phyloP scores from a whole-genome alignment of 1,284 basidiomycete species.

The Austroboletus novae-zelandiae region DNA sequence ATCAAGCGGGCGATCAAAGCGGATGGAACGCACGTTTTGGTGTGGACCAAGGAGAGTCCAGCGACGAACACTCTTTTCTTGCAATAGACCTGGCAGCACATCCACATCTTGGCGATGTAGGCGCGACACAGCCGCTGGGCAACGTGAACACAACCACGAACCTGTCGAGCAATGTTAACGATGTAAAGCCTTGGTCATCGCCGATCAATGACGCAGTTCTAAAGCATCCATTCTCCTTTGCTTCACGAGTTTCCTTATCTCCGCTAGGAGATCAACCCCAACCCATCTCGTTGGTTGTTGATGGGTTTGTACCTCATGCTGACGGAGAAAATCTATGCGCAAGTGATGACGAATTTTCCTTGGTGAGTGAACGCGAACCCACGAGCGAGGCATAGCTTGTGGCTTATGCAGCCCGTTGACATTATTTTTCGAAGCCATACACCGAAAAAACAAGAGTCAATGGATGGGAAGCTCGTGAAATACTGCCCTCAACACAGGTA shows the following conservation, averaged over 20 bases:
- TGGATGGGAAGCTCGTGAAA: not conserved
- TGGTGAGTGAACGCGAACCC: constrained; percentile 20
- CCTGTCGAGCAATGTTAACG: not conserved
- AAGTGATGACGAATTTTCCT: constrained; percentile 3
- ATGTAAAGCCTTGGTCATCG: constrained; percentile 7
- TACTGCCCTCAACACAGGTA: constrained; percentile 20
- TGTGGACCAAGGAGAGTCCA: constrained; percentile 13
- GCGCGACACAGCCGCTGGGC: constrained; percentile 5
- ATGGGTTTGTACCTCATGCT: constrained; percentile 13
- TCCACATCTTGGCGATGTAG: constrained; percentile 4
- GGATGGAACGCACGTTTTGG: constrained; percentile 11
- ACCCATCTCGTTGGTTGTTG: constrained; percentile 5
- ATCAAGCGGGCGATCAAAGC: constrained; percentile 17
- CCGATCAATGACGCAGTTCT: constrained; percentile 16
- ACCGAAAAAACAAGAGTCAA: not conserved
- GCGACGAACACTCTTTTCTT: constrained; percentile 12
- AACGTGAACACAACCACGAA: constrained; percentile 1
- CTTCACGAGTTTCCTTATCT: constrained; percentile 46
- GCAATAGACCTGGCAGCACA: constrained; percentile 7
- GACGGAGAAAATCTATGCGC: constrained; percentile 11
- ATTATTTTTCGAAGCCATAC: constrained; percentile 12
- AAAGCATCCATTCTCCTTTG: constrained; percentile 37
- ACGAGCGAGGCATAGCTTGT: constrained; percentile 3
- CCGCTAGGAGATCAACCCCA: constrained; percentile 35
- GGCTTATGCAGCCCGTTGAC: constrained; percentile 2